A percentile compares a stretch with the other conserved stretches of the same genome.
Evolutionary conservation across 2,329 filamentous ascomycete species (phyloP).

Genomic region (Aspergillus piperis): DNA sequence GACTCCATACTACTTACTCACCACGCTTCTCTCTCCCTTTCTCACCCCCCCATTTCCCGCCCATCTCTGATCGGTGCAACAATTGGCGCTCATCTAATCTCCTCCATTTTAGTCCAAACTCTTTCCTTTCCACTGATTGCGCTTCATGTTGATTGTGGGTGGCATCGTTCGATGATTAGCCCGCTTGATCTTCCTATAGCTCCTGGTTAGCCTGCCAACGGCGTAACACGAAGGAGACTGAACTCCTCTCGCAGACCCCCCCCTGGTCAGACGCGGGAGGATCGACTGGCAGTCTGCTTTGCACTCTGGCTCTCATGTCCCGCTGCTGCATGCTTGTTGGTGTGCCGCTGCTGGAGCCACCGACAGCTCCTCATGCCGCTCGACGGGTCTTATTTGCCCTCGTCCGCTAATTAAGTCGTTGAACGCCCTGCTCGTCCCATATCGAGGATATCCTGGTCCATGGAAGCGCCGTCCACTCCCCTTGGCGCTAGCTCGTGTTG

Average conservation of each 20-base stretch:
- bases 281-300: constrained; percentile 8
- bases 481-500: constrained; percentile 34
- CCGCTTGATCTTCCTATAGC: neutral
- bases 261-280: constrained; percentile 2
- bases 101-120: constrained; percentile 6
- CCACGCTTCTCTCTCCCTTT: neutral
- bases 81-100: constrained; percentile 11
- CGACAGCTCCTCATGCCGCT: constrained; percentile 15
- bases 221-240: neutral
- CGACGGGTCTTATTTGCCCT: constrained; percentile 29
- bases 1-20: too few species aligned
- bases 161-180: neutral
- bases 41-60: neutral
- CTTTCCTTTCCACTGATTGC: neutral
- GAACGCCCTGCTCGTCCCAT: constrained; percentile 16
- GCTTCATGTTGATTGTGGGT: constrained; percentile 1
- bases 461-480: constrained; percentile 30
- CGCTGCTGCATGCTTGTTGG: constrained; percentile 34
- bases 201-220: neutral
- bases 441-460: constrained; percentile 17
- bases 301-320: constrained; percentile 18
- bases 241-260: neutral
- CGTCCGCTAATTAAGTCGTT: constrained; percentile 35
- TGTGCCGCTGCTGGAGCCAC: constrained; percentile 30
- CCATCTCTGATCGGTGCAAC: constrained; percentile 8